Conservation (phyloP, 495 filamentous ascomycete genomes). For the Glonium stellatum region DNA sequence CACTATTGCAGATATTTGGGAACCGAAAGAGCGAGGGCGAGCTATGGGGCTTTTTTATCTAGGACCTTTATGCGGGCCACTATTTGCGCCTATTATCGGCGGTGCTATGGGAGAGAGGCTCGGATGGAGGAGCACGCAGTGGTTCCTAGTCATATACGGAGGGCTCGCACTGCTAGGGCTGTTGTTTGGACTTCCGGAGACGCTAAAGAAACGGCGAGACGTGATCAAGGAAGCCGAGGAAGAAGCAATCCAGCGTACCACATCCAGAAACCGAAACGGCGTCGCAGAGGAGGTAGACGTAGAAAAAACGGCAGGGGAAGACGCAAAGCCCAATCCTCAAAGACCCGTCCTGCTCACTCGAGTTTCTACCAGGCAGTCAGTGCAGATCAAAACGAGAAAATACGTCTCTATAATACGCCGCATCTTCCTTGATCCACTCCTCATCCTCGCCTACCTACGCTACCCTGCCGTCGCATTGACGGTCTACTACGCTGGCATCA, state of each 20-base stretch:
- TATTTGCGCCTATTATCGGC: slow-evolving; percentile 81
- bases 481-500: slow-evolving; percentile 75
- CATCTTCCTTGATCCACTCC: slow-evolving; percentile 71
- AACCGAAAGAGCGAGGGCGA: slow-evolving; percentile 64
- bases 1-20: slow-evolving; percentile 90
- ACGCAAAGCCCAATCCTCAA: slow-evolving; percentile 11
- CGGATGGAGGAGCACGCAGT: slow-evolving; percentile 80
- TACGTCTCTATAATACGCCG: slow-evolving; percentile 53
- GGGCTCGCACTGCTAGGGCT: slow-evolving; percentile 38
- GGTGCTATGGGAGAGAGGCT: slow-evolving; percentile 63
- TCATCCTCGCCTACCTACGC: slow-evolving; percentile 67
- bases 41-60: slow-evolving; percentile 96
- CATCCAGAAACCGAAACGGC: background rate
- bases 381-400: slow-evolving; percentile 48
- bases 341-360: slow-evolving; percentile 42
- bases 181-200: slow-evolving; percentile 45
- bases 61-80: slow-evolving; percentile 78
- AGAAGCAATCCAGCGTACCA: slow-evolving; percentile 1
- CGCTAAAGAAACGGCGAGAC: slow-evolving; percentile 22
- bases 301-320: slow-evolving; percentile 50
- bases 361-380: slow-evolving; percentile 56
- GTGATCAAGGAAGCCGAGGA: slow-evolving; percentile 17
- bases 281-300: slow-evolving; percentile 39
- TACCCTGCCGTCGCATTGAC: slow-evolving; percentile 74
- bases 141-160: slow-evolving; percentile 78